phyloP scores from a whole-genome alignment of 495 filamentous ascomycete genomes.

The Aspergillus coremiiformis region DNA sequence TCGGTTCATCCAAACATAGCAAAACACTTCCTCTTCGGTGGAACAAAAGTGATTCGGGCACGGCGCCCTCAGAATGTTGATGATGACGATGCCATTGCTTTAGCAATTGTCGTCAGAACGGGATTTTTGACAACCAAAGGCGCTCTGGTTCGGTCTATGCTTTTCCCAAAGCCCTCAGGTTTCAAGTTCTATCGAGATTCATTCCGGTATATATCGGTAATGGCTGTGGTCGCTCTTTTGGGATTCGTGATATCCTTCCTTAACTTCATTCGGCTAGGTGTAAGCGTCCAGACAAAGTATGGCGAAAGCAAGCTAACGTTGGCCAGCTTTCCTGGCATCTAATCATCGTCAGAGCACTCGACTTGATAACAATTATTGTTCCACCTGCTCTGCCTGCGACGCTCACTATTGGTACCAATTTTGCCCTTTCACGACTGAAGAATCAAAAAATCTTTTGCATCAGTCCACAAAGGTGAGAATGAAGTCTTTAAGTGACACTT shows the following conservation, averaged over 20 bases:
- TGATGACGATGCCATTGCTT: constrained; percentile 82
- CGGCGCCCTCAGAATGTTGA: constrained; percentile 77
- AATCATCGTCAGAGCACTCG: constrained; percentile 85
- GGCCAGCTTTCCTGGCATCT: constrained; percentile 68
- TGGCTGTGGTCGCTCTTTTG: constrained; percentile 79
- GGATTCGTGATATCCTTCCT: constrained; percentile 87
- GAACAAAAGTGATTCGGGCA: constrained; percentile 90
- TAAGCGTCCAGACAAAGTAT: constrained; percentile 26
- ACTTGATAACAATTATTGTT: constrained; percentile 96
- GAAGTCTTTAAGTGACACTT: background rate
- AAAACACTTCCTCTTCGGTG: constrained; percentile 85
- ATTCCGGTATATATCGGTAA: constrained; percentile 95
- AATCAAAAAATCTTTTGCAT: constrained; percentile 92
- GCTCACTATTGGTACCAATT: constrained; percentile 92
- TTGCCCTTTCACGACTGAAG: constrained; percentile 80
- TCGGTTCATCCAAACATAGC: constrained; percentile 73
- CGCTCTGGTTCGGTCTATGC: constrained; percentile 92
- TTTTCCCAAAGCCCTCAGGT: constrained; percentile 94
- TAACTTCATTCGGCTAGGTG: constrained; percentile 80
- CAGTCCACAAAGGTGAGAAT: constrained; percentile 68
- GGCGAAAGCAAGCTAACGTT: constrained; percentile 15
- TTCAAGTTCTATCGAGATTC: constrained; percentile 99
- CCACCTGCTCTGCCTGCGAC: constrained; percentile 96
- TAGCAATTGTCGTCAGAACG: constrained; percentile 86
- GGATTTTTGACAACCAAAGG: constrained; percentile 98